phyloP scores from a whole-genome alignment of 306 rosid species.

The Trifolium repens region DNA sequence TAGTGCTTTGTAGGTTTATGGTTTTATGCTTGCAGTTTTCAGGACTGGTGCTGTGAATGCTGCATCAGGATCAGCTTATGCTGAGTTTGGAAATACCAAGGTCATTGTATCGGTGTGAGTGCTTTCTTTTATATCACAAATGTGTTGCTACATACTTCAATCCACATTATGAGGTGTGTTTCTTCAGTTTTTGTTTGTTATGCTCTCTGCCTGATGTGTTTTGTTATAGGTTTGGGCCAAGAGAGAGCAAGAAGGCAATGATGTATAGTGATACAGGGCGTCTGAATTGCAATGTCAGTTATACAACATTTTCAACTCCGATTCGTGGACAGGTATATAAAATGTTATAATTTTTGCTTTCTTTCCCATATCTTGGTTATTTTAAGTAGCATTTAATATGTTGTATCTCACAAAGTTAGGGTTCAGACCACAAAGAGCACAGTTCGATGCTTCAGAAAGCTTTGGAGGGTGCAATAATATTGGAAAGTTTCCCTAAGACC shows the following conservation, averaged over 20 bases:
- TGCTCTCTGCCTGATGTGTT: constrained; percentile 33
- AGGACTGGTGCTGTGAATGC: constrained; percentile 95
- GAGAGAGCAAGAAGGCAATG: constrained; percentile 99
- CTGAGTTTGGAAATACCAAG: constrained; percentile 92
- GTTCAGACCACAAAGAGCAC: constrained; percentile 77
- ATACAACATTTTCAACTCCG: constrained; percentile 81
- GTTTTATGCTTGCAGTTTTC: constrained; percentile 68
- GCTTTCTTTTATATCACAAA: constrained; percentile 18
- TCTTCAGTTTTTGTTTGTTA: constrained; percentile 13
- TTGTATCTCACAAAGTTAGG: constrained; percentile 54
- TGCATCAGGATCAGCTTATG: constrained; percentile 97
- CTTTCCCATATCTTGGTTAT: not conserved
- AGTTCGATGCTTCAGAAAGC: constrained; percentile 89
- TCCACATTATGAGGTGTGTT: constrained; percentile 5
- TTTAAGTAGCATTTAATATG: constrained; percentile 37
- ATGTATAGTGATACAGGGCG: constrained; percentile 89
- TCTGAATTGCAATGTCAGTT: constrained; percentile 85
- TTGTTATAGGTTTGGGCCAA: constrained; percentile 81
- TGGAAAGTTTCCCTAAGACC: constrained; percentile 91
- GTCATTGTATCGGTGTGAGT: constrained; percentile 99
- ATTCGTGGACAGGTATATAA: constrained; percentile 78
- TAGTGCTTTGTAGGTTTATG: constrained; percentile 4
- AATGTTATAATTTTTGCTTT: constrained; percentile 1
- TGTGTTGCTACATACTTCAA: constrained; percentile 12
- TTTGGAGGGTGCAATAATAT: constrained; percentile 89